Base-by-base conservation (phyloP, 2,329 filamentous ascomycete genomes). In the Hirsutella rhossiliensis region DNA sequence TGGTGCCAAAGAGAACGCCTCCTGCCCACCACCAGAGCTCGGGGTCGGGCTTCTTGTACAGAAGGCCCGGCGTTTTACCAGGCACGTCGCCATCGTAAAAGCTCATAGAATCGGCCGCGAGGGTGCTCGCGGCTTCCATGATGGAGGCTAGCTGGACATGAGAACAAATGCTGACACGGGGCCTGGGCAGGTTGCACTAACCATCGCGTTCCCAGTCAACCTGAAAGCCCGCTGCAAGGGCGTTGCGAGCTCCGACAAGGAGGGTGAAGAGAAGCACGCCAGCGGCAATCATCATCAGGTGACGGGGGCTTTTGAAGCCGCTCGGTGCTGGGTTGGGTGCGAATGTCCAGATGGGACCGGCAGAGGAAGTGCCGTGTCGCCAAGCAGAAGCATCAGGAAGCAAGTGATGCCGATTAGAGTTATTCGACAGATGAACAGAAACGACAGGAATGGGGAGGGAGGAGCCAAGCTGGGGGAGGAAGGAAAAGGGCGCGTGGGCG, bases 21-120 rank as follows among this genome's bases (percentile, higher is more conserved):
- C 68, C 73, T 57, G 81, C 76, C 78, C 78, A 82, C 78, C 77
- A 82, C 39, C 39, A 40, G n/a, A 30, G 39, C 11, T 40, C 28
- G 11, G 39, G 39, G 27, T 40, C 39, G 13, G 39, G 39, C 39
- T 18, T 30, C 4, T 29, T 13, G 39, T 30, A 40, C 39, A 40
- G n/a, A 3, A 40, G 39, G 27, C 39, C 39, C 15, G 23, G 27
- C 11, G 27, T 19, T 3, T 40, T 27, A 13, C 39, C 39, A 2
- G 39, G 39, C 15, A 9, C 4, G 39, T n/a, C 23, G 23, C 39
- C 39, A 3, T 40, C 39, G 39, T 40, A 40, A 9, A 18, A 40
- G 12, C 11, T 11, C 39, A 40, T 40, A 27, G 28, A 1, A 31
- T 40, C 39, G 39, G 12, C 27, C 3, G 39, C 39, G n/a, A 40